phyloP scores from a whole-genome alignment of 129 eudicot genomes.

The Pulicaria dysenterica region DNA sequence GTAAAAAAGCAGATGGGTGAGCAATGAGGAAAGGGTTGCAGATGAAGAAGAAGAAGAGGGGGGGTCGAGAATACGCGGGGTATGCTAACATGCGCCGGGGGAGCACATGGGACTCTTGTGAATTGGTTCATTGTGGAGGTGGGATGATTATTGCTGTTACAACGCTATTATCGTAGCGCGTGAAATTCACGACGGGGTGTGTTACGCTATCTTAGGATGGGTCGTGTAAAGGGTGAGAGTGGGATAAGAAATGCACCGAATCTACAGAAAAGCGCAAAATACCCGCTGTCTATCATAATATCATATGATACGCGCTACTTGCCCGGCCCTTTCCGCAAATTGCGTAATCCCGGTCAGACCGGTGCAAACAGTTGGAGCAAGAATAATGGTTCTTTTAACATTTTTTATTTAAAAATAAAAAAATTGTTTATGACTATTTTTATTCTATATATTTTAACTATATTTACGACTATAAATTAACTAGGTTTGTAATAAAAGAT shows the following conservation, averaged over 20 bases:
- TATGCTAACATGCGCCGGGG: constrained; percentile 26
- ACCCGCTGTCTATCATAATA: constrained; percentile 12
- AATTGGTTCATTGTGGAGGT: constrained; percentile 34
- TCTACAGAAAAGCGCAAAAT: background rate
- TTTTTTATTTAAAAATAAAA: too few relatives aligned
- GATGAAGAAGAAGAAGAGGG: constrained; percentile 13
- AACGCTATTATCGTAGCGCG: background rate
- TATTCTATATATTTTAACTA: too few relatives aligned
- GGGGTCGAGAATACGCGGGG: background rate
- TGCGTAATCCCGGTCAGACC: background rate
- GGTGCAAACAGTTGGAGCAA: background rate
- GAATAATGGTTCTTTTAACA: background rate
- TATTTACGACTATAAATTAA: too few relatives aligned
- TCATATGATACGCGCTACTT: constrained; percentile 23
- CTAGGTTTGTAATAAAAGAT: too few relatives aligned
- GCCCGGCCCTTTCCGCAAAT: constrained; percentile 21
- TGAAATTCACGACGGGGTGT: background rate
- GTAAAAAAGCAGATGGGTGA: background rate
- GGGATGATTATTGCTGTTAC: constrained; percentile 11
- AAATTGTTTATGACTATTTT: too few relatives aligned
- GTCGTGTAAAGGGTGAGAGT: background rate
- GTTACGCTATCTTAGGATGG: too few relatives aligned
- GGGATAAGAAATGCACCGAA: constrained; percentile 14
- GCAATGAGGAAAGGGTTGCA: constrained; percentile 15
- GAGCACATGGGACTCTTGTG: constrained; percentile 39